Conservation (phyloP, 2,329 filamentous ascomycete species). For the Drechslera avenae region DNA sequence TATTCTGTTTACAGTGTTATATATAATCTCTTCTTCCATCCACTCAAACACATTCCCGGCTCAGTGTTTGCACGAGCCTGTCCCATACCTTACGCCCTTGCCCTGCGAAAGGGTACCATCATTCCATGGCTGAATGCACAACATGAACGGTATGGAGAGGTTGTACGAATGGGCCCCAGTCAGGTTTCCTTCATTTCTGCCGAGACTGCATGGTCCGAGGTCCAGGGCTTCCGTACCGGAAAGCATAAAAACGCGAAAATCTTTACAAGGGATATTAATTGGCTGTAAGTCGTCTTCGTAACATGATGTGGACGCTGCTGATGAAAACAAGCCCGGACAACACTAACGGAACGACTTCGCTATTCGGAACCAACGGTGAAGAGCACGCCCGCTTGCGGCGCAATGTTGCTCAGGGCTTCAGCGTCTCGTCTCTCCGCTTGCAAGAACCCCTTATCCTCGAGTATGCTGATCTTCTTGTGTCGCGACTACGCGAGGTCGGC, state of each 20-base stretch:
- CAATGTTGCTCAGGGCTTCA: constrained; percentile 51
- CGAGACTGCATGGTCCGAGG: constrained; percentile 52
- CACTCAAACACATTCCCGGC: constrained; percentile 52
- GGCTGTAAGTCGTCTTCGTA: constrained; percentile 29
- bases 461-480: constrained; percentile 50
- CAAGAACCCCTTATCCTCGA: constrained; percentile 49
- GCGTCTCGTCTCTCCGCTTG: constrained; percentile 48
- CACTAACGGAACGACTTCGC: constrained; percentile 34
- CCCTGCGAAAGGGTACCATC: constrained; percentile 35
- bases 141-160: constrained; percentile 51
- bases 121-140: constrained; percentile 32
- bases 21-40: constrained; percentile 52
- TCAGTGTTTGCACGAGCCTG: constrained; percentile 44
- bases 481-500: constrained; percentile 35
- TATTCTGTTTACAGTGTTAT: constrained; percentile 27
- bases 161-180: constrained; percentile 50
- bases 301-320: not conserved
- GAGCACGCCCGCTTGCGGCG: constrained; percentile 44
- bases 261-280: constrained; percentile 46
- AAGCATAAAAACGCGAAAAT: constrained; percentile 42
- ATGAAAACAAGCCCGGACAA: constrained; percentile 22
- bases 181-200: constrained; percentile 52
- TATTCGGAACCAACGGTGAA: constrained; percentile 36
- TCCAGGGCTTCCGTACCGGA: constrained; percentile 50
- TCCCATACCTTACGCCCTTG: constrained; percentile 40